Evolutionary conservation across 192 early-diverging fungal genomes (phyloP).

Genomic region (Coemansia sp.): DNA sequence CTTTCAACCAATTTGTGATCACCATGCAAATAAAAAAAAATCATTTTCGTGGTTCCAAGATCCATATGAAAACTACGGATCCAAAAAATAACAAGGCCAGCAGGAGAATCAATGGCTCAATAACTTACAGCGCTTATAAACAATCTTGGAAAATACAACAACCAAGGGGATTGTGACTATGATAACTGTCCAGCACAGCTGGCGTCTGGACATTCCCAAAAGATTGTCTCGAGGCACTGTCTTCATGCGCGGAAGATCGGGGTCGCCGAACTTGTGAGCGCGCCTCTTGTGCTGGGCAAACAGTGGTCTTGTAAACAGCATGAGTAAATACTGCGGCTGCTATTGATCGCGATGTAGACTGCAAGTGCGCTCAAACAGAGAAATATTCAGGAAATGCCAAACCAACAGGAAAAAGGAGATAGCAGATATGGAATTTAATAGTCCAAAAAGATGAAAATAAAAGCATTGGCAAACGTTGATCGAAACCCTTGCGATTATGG

Average conservation of each 20-base stretch:
- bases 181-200: slow-evolving; percentile 52
- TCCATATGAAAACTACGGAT: too few species aligned
- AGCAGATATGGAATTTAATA: too few species aligned
- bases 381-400: too few species aligned
- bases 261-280: slow-evolving; percentile 30
- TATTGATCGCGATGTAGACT: not conserved
- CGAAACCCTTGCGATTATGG: slow-evolving; percentile 16
- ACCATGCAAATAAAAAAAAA: too few species aligned
- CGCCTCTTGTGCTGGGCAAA: slow-evolving; percentile 23
- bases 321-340: not conserved
- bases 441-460: too few species aligned
- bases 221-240: slow-evolving; percentile 36
- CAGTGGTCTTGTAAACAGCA: slow-evolving; percentile 36
- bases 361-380: too few species aligned
- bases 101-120: not conserved
- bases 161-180: slow-evolving; percentile 50
- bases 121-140: slow-evolving; percentile 49
- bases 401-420: too few species aligned
- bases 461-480: too few species aligned
- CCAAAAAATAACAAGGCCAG: too few species aligned
- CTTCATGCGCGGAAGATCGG: slow-evolving; percentile 35
- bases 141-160: slow-evolving; percentile 35
- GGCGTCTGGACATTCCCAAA: slow-evolving; percentile 40
- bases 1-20: not conserved
- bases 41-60: too few species aligned